phyloP scores from a whole-genome alignment of 305 asterid species.

The Fraxinus latifolia region DNA sequence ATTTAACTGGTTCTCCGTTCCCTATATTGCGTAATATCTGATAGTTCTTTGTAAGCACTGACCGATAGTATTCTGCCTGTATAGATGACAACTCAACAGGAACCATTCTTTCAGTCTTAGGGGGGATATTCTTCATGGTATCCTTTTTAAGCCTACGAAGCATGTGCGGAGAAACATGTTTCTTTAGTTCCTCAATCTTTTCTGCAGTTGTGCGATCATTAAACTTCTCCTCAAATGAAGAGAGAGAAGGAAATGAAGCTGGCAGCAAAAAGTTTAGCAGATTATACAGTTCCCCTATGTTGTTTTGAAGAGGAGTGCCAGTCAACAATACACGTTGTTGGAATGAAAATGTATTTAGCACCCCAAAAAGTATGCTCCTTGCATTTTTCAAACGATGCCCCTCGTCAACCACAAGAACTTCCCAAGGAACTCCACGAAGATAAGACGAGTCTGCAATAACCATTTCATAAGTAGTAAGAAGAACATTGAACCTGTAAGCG shows the following conservation, averaged over 20 bases:
- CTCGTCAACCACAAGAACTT: background rate
- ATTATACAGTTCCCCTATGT: background rate
- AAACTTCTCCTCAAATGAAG: background rate
- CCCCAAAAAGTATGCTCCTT: background rate
- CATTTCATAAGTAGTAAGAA: slow-evolving; percentile 94
- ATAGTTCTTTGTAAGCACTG: slow-evolving; percentile 89
- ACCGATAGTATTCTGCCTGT: background rate
- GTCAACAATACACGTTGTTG: slow-evolving; percentile 64
- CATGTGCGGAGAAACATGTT: background rate
- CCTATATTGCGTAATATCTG: slow-evolving; percentile 89
- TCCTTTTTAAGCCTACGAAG: background rate
- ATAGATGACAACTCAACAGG: background rate
- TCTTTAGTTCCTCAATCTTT: background rate
- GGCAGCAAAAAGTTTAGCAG: background rate
- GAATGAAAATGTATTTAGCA: slow-evolving; percentile 42
- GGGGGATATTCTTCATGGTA: background rate
- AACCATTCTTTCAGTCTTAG: background rate
- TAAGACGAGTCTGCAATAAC: slow-evolving; percentile 38
- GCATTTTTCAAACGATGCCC: slow-evolving; percentile 3
- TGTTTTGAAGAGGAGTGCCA: background rate
- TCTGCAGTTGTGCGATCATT: background rate
- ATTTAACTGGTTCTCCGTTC: slow-evolving; percentile 84
- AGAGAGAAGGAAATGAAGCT: background rate
- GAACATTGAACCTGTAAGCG: slow-evolving; percentile 80
- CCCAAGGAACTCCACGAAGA: background rate